Percentiles rank a stretch among this genome's conserved stretches.
Evolutionary conservation across 441 rosid genomes (phyloP).

Genomic region (Mallotus repandus): DNA sequence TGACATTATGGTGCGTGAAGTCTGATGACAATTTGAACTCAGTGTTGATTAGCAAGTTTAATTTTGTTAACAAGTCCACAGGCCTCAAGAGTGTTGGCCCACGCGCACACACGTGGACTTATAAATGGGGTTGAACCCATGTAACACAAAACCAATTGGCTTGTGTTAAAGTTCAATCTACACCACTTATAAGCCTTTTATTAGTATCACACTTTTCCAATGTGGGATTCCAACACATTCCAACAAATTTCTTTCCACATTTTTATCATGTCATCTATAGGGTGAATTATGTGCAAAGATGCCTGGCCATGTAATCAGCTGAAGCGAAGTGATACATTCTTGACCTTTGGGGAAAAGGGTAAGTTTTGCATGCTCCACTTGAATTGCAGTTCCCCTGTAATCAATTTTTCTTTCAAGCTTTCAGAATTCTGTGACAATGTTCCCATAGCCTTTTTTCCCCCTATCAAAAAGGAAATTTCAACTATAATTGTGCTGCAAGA

Average conservation of each 20-base stretch:
- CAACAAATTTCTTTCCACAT: background rate
- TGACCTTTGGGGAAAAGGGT: background rate
- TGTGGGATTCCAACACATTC: too few species aligned
- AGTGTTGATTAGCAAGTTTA: background rate
- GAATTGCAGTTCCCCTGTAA: background rate
- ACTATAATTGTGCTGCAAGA: background rate
- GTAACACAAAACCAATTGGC: too few species aligned
- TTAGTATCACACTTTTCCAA: too few species aligned
- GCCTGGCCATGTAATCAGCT: background rate
- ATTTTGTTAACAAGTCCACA: too few species aligned
- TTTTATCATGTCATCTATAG: background rate
- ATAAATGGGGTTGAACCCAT: too few species aligned
- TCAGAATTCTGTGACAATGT: background rate
- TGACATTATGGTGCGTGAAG: conserved; percentile 4
- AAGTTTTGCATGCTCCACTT: conserved; percentile 4
- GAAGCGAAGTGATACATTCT: too few species aligned
- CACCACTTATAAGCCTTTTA: too few species aligned
- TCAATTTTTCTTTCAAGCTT: background rate
- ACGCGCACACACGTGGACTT: too few species aligned
- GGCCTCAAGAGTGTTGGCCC: too few species aligned
- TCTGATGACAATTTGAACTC: conserved; percentile 16
- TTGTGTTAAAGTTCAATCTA: too few species aligned
- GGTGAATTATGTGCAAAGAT: conserved; percentile 12
- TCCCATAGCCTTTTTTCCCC: background rate
- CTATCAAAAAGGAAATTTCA: background rate